phyloP scores from a whole-genome alignment of 2,329 filamentous ascomycete genomes.

The Myriosclerotinia scirpicola region DNA sequence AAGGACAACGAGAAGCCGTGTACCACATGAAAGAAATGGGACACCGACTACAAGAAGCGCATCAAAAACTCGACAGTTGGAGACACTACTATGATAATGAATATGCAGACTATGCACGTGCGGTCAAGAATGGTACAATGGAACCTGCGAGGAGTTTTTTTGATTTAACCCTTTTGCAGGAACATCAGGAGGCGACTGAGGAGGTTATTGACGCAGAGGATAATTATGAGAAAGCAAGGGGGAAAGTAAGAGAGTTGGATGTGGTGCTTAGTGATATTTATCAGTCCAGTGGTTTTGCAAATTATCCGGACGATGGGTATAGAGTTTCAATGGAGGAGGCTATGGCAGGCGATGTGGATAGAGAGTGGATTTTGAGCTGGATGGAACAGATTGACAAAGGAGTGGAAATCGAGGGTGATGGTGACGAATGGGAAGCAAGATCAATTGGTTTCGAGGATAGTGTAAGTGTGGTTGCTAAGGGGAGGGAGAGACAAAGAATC shows the following conservation, averaged over 20 bases:
- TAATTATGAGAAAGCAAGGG: slow-evolving; percentile 13
- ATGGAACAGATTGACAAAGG: slow-evolving; percentile 22
- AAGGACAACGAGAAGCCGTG: slow-evolving; percentile 2
- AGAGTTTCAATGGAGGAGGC: slow-evolving; percentile 27
- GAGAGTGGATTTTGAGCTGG: slow-evolving; percentile 28
- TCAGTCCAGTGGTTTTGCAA: slow-evolving; percentile 27
- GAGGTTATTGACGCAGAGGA: slow-evolving; percentile 24
- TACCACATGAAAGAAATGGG: slow-evolving; percentile 13
- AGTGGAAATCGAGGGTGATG: not conserved
- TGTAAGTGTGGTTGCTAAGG: slow-evolving; percentile 19
- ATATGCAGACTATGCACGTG: slow-evolving; percentile 16
- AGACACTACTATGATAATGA: slow-evolving; percentile 20
- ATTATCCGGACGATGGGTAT: slow-evolving; percentile 30
- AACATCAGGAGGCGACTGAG: slow-evolving; percentile 16
- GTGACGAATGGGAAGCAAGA: slow-evolving; percentile 17
- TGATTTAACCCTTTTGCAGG: slow-evolving; percentile 23
- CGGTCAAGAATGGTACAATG: slow-evolving; percentile 10
- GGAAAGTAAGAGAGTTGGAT: slow-evolving; percentile 19
- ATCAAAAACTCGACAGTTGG: slow-evolving; percentile 25
- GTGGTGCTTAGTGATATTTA: slow-evolving; percentile 20
- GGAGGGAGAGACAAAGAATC: slow-evolving; percentile 19
- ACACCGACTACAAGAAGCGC: slow-evolving; percentile 10
- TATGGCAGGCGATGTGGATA: slow-evolving; percentile 25
- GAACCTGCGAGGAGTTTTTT: slow-evolving; percentile 24
- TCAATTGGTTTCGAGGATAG: slow-evolving; percentile 11